Percentiles rank a stretch among this genome's conserved stretches.
phyloP scores from a whole-genome alignment of 352 stramenopile genomes.

The Globisporangium middletonii region DNA sequence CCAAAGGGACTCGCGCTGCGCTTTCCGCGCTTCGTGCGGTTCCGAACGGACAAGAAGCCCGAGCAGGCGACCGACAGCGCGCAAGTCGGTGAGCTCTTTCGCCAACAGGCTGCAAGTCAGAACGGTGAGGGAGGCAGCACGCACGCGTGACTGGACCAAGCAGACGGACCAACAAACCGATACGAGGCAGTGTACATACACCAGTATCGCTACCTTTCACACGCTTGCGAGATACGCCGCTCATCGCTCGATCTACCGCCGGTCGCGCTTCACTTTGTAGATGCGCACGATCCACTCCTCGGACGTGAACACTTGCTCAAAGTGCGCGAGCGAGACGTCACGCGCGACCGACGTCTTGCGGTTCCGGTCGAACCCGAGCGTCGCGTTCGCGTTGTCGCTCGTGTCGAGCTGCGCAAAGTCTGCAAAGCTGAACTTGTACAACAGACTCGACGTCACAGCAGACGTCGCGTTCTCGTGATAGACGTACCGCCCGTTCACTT shows the following conservation, averaged over 20 bases:
- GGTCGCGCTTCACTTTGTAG: conserved; percentile 56
- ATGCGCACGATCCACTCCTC: conserved; percentile 93
- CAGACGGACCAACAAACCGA: background rate
- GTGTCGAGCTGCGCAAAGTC: conserved; percentile 51
- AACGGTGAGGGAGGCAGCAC: conserved; percentile 1
- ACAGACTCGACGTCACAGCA: conserved; percentile 80
- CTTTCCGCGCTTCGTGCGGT: conserved; percentile 97
- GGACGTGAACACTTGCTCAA: conserved; percentile 91
- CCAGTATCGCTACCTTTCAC: background rate
- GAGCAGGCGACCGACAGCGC: conserved; percentile 93
- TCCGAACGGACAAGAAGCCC: conserved; percentile 94
- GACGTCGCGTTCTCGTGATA: conserved; percentile 64
- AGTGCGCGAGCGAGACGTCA: conserved; percentile 71
- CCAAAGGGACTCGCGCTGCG: conserved; percentile 93
- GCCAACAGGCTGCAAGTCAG: conserved; percentile 29
- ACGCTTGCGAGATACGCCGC: background rate
- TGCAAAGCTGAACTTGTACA: conserved; percentile 92
- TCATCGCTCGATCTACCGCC: background rate
- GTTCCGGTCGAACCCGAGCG: conserved; percentile 65
- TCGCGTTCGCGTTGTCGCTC: conserved; percentile 9
- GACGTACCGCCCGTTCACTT: conserved; percentile 62
- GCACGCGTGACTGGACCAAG: background rate
- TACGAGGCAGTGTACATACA: background rate
- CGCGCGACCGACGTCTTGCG: conserved; percentile 48
- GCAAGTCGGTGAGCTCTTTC: conserved; percentile 84